Evolutionary conservation across 1,284 basidiomycete genomes (phyloP).

Genomic region (Rhodotorula sp.): DNA sequence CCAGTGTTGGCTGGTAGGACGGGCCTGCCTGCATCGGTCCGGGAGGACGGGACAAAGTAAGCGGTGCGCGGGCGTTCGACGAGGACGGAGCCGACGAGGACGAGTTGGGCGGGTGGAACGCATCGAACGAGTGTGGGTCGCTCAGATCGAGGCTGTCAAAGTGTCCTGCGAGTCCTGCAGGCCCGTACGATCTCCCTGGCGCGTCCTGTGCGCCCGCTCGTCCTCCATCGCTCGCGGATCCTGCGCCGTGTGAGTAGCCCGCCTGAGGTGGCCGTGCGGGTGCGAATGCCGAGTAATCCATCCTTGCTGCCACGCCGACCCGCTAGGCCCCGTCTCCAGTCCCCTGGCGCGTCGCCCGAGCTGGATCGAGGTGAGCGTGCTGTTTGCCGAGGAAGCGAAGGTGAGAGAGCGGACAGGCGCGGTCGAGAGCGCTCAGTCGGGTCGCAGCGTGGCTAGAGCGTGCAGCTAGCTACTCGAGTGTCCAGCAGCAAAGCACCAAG

Average conservation of each 20-base stretch:
- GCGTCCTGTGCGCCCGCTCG: neutral
- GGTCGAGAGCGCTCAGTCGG: too few relatives aligned
- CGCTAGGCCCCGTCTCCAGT: too few relatives aligned
- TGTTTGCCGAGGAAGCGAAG: too few relatives aligned
- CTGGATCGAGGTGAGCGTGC: too few relatives aligned
- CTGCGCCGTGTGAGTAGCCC: neutral
- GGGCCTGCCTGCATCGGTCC: neutral
- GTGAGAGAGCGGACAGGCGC: too few relatives aligned
- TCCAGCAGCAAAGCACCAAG: too few relatives aligned
- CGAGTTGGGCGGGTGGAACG: neutral
- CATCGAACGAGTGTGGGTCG: too few relatives aligned
- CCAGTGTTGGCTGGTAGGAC: neutral
- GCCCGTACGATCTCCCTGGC: neutral
- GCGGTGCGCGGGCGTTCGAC: neutral
- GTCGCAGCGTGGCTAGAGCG: too few relatives aligned
- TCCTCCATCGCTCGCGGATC: neutral
- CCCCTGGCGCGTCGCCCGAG: too few relatives aligned
- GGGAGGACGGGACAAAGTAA: neutral
- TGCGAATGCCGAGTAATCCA: conserved; percentile 11
- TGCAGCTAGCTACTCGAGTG: too few relatives aligned
- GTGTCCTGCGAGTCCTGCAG: neutral
- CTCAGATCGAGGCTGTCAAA: conserved; percentile 9
- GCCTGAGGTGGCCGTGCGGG: neutral
- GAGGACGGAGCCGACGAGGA: neutral
- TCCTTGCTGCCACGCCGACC: neutral